Evolutionary conservation across 108 stramenopile genomes (phyloP).

Genomic region (Cyclotella kingstonii): DNA sequence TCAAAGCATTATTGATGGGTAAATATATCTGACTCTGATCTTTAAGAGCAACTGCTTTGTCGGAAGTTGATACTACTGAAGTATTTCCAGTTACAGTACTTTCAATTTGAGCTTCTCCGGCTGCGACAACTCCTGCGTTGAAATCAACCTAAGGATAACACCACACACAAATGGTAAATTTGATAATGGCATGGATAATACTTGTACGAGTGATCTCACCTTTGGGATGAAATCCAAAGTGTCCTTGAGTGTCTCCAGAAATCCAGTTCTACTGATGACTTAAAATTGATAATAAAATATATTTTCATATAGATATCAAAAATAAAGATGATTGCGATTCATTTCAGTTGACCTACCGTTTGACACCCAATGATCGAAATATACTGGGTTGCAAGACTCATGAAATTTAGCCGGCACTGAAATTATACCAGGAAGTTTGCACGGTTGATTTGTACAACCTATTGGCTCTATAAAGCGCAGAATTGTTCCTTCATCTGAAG

Average conservation of each 20-base stretch:
- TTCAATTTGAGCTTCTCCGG: slow-evolving; percentile 90
- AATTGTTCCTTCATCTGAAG: slow-evolving; percentile 68
- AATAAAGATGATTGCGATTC: neutral
- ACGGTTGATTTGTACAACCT: neutral
- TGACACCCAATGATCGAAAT: slow-evolving; percentile 89
- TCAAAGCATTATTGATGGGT: slow-evolving; percentile 89
- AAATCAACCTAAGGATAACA: slow-evolving; percentile 66
- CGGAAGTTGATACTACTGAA: slow-evolving; percentile 34
- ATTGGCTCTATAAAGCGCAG: slow-evolving; percentile 72
- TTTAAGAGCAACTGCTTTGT: slow-evolving; percentile 50
- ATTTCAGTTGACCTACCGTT: slow-evolving; percentile 23
- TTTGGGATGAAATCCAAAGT: slow-evolving; percentile 77
- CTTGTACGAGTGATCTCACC: slow-evolving; percentile 9
- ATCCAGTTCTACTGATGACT: slow-evolving; percentile 72
- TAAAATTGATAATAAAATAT: slow-evolving; percentile 15
- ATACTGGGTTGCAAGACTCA: slow-evolving; percentile 52
- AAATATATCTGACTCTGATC: slow-evolving; percentile 89
- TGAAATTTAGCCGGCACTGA: slow-evolving; percentile 65
- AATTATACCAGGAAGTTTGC: slow-evolving; percentile 63
- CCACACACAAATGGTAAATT: too few species aligned
- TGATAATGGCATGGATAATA: neutral
- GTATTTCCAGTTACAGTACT: slow-evolving; percentile 84
- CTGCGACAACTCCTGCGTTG: slow-evolving; percentile 90
- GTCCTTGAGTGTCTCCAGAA: slow-evolving; percentile 76
- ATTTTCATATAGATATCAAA: neutral